phyloP scores from a whole-genome alignment of 1,139 yeast species.

The Candida dubliniensis region DNA sequence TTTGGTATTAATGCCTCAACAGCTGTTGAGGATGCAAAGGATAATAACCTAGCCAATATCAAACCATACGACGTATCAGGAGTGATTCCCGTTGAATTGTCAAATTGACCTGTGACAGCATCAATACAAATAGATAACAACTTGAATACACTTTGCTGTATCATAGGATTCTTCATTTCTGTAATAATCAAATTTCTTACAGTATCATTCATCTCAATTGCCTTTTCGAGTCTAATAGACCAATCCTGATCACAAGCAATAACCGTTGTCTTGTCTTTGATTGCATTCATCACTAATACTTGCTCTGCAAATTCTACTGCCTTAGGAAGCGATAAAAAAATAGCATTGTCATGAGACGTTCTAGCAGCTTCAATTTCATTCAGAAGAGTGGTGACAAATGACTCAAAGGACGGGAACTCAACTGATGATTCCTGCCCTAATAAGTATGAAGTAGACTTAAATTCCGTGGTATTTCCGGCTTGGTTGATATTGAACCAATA shows the following conservation, averaged over 20 bases:
- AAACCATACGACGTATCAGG: slow-evolving; percentile 27
- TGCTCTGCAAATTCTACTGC: slow-evolving; percentile 53
- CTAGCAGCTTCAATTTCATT: slow-evolving; percentile 23
- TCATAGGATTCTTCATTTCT: slow-evolving; percentile 22
- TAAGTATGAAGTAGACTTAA: slow-evolving; percentile 44
- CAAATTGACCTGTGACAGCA: slow-evolving; percentile 28
- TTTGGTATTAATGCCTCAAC: slow-evolving; percentile 24
- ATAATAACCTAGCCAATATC: slow-evolving; percentile 31
- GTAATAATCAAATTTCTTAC: slow-evolving; percentile 43
- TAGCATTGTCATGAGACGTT: slow-evolving; percentile 15
- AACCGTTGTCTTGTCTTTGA: slow-evolving; percentile 51
- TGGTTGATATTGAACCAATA: slow-evolving; percentile 57
- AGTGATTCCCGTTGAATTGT: slow-evolving; percentile 14
- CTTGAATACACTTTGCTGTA: slow-evolving; percentile 18
- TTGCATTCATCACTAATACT: slow-evolving; percentile 65
- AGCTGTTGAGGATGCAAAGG: slow-evolving; percentile 35
- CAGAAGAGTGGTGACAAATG: slow-evolving; percentile 30
- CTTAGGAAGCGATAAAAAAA: slow-evolving; percentile 33
- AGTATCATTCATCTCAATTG: slow-evolving; percentile 58
- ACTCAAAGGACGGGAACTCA: slow-evolving; percentile 45
- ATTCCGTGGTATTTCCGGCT: slow-evolving; percentile 42
- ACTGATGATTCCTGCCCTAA: slow-evolving; percentile 37
- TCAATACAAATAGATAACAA: slow-evolving; percentile 26
- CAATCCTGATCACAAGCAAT: slow-evolving; percentile 73
- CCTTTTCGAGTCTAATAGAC: slow-evolving; percentile 70